phyloP scores from a whole-genome alignment of 2,329 filamentous ascomycete genomes.

The Aspergillus felis region DNA sequence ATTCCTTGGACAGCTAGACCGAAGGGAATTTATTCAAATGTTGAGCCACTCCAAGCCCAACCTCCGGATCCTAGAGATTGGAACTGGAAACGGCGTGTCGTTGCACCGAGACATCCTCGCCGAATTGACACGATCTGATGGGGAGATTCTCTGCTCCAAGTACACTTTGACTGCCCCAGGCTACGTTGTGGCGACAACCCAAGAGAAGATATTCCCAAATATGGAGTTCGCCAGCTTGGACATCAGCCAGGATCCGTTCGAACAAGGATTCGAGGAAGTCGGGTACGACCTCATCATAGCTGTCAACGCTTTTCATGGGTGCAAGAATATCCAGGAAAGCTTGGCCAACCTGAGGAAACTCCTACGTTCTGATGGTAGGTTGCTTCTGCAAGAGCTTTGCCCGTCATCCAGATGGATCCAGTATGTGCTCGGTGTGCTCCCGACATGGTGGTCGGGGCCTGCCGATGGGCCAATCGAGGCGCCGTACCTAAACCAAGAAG shows the following conservation, averaged over 20 bases:
- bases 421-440: not conserved
- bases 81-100: slow-evolving; percentile 17
- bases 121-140: not conserved
- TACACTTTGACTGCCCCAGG: slow-evolving; percentile 29
- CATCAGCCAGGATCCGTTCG: slow-evolving; percentile 22
- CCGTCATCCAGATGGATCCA: not conserved
- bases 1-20: slow-evolving; percentile 1
- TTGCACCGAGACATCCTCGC: not conserved
- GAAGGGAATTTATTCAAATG: slow-evolving; percentile 7
- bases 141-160: slow-evolving; percentile 13
- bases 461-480: not conserved
- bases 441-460: not conserved
- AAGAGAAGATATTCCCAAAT: slow-evolving; percentile 14
- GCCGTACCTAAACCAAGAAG: not conserved
- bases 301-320: slow-evolving; percentile 27
- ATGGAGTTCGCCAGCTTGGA: slow-evolving; percentile 30
- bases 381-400: slow-evolving; percentile 44
- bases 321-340: slow-evolving; percentile 17
- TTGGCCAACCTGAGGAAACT: slow-evolving; percentile 24
- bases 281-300: slow-evolving; percentile 34
- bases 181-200: slow-evolving; percentile 20
- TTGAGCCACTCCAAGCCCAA: slow-evolving; percentile 21
- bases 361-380: slow-evolving; percentile 41
- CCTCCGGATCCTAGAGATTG: slow-evolving; percentile 24
- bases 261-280: slow-evolving; percentile 26